Base-by-base conservation (phyloP, 1,284 basidiomycete species). In the Ceratobasidium sp. region DNA sequence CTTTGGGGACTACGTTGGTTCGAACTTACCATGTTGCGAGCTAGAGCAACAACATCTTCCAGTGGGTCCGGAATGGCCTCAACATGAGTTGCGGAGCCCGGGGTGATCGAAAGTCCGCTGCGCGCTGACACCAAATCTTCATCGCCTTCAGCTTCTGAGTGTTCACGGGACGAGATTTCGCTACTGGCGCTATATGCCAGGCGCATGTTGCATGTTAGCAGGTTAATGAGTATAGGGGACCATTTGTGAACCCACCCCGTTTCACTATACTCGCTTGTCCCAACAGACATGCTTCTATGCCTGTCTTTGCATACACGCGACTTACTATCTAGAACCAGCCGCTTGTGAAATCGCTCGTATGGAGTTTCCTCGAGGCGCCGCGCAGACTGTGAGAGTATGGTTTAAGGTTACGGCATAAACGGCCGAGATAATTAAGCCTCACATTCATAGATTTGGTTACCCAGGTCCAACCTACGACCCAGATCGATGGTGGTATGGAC, bases 391-490 rank as follows among this genome's bases (percentile, higher is more conserved):
- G 56, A 75, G 59, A 46, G 40, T 32, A 49, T 57, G 22, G 52
- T 46, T 66, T 46, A 66, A 37, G 34, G 4, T 15, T 37, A 65
- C 37, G 52, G n/a, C 62, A 75, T n/a, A 13, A 64, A 15, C 73
- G 25, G 59, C 49, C 29, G 52, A 66, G 17, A 57, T 43, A 17
- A 75, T 32, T 49, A 25, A 25, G 52, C 62, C 51, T 65, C 51
- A 75, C 73, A 29, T 75, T 75, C 73, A 75, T 75, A 40, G 73
- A 75, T 49, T 66, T 75, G 13, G 73, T 75, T 19, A 75, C 73
- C 73, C 73, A 75, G 9, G 61, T 57, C 73, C 73, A 75, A 49
- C 51, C 73, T 43, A 75, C 52, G 4, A 75, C 73, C 73, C 73
- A 75, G 52, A 75, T 64, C 52, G 73, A 75, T 37, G 73, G 62